Evolutionary conservation across 306 rosid species (phyloP), one percentile per base, ranked within the genome.

Genomic region (Argentina anserina): DNA sequence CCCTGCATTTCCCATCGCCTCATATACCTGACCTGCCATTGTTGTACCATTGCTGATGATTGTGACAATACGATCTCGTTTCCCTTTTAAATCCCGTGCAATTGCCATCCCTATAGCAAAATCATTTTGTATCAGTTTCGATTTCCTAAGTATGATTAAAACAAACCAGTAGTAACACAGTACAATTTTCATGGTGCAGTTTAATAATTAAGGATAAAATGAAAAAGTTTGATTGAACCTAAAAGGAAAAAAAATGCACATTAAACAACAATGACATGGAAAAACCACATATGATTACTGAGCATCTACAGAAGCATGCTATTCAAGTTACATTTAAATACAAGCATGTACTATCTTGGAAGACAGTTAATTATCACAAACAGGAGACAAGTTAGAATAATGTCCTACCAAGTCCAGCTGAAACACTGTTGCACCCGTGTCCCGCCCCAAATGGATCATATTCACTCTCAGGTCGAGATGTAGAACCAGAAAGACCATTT

Each of bases 371-470:
- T 70, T 55, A 40, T 55, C 28, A 55, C 26, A 39, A 34, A 37
- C 20, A 61, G 52, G 34, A 49, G 39, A 39, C 31, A 53, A 9
- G 66, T 5, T 12, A 42, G 67, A 75, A 60, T 62, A 47, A 73
- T 46, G 76, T 77, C 67, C 49, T 91, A 93, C 98, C 98, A 79
- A 93, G 97, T 75, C 92, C 97, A 36, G 98, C 98, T 62, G 97
- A 93, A 79, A 93, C 82, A 80, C 98, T 89, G 84, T 81, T 93
- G 90, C 97, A 93, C 52, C 98, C 98, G 79, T 93, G 98, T 71
- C 92, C 96, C n/a, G 96, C 81, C 65, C 94, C 94, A 67, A 93
- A 93, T 47, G 97, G 90, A 75, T 93, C 98, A 58, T 85, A 91
- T 81, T 90, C 92, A 81, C 98, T 93, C 86, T 86, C 91, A 14